Evolutionary conservation across 164 flowering plant species (phyloP), one percentile per base, ranked within the genome.

Genomic region (Vitis amurensis): DNA sequence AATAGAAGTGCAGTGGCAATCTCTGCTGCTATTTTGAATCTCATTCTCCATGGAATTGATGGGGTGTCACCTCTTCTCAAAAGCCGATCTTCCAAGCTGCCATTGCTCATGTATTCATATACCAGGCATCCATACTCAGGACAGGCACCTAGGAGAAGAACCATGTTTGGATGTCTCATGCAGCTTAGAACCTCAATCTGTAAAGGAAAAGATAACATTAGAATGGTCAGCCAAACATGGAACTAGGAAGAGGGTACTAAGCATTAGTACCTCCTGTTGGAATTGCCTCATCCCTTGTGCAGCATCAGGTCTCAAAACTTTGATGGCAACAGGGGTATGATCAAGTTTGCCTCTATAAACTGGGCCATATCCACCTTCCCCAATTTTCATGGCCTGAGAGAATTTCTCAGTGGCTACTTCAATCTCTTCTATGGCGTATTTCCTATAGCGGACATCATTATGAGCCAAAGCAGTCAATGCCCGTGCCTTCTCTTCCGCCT

Each of bases 341-440:
- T 89, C 92, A 23, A 91, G 84, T 30, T 48, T 76, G 19, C 83
- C 87, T 73, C 78, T 83, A 57, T 74, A 91, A 2, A 91, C 93
- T 9, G 97, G 92, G 27, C 97, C 97, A 70, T 91, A 89, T 19
- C 97, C 97, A 50, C 93, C 97, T 82, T 91, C 97, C 1, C 97
- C 97, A 30, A 91, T 85, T 71, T 84, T 91, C 23, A 69, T 56
- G 1, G 75, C 50, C 0, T 53, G 70, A 0, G 89, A 30, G 71
- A 89, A 89, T 12, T 63, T 69, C 3, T 81, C 69, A 4, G 97
- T 91, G 11, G 97, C 92, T 19, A 30, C 70, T 76, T 85, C 88
- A 19, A 91, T 84, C 78, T 91, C 93, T 11, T 87, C 81, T 16
- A 89, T 85, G 48, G 74, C 64, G 76, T 91, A 91, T 66, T 74